Percentiles rank a stretch among this genome's conserved stretches.
Evolutionary conservation across 2,329 filamentous ascomycete genomes (phyloP).

Genomic region (Talaromyces rugulosus): DNA sequence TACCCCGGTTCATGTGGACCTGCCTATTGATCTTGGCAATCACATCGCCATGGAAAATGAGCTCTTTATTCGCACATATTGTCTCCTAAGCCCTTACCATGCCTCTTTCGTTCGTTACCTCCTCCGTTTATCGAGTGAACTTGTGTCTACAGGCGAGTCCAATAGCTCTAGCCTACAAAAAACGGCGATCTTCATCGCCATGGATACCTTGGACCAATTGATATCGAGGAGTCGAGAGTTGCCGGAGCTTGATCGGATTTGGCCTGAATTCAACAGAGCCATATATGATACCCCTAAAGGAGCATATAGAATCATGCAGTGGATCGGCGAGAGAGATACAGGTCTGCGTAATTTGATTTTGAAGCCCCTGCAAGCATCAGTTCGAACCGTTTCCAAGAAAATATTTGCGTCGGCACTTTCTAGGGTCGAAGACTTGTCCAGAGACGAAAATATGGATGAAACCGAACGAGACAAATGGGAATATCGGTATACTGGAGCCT

Average conservation of each 20-base stretch:
- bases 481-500: constrained; percentile 22
- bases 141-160: constrained; percentile 49
- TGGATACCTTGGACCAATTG: constrained; percentile 69
- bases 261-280: constrained; percentile 49
- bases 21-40: constrained; percentile 44
- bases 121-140: constrained; percentile 53
- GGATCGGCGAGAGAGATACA: constrained; percentile 54
- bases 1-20: constrained; percentile 45
- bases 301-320: constrained; percentile 57
- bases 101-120: constrained; percentile 62
- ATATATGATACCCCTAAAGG: constrained; percentile 52
- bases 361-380: constrained; percentile 52
- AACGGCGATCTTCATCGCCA: constrained; percentile 36
- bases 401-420: constrained; percentile 52
- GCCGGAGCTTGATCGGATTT: constrained; percentile 57
- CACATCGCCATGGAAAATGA: constrained; percentile 70
- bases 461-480: constrained; percentile 23
- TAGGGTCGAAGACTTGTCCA: constrained; percentile 46
- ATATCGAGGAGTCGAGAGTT: constrained; percentile 67
- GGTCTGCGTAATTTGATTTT: constrained; percentile 63
- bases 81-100: constrained; percentile 71
- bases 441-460: constrained; percentile 21
- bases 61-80: constrained; percentile 68
- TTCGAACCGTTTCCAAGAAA: constrained; percentile 52
- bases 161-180: constrained; percentile 44